These are phyloP conservation scores for Colletotrichum paranaense DNA, from an alignment of 2,329 filamentous ascomycete genomes.

Conservation along the genomic window DNA sequence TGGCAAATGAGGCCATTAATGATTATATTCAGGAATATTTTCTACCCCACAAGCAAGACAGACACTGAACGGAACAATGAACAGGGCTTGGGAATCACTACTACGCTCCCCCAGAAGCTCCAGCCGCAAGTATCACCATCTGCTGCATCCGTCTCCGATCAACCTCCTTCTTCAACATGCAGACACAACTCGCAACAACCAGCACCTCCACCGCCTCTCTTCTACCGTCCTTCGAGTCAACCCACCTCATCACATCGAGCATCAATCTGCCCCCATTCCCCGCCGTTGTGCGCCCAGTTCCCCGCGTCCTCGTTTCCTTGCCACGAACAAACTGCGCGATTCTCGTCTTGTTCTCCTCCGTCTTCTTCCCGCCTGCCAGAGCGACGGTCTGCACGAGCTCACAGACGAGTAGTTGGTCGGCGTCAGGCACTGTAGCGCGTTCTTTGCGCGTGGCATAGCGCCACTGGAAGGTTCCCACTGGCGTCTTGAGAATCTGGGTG, in stretches of 20 bases:
- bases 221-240: conserved; percentile 45
- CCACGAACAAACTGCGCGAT: conserved; percentile 59
- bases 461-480: conserved; percentile 66
- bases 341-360: conserved; percentile 36
- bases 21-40: not conserved
- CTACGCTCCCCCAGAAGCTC: conserved; percentile 35
- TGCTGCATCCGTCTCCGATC: conserved; percentile 67
- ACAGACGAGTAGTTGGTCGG: conserved; percentile 60
- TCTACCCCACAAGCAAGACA: not conserved
- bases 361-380: conserved; percentile 21
- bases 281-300: conserved; percentile 50
- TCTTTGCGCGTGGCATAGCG: conserved; percentile 61
- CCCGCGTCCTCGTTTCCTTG: conserved; percentile 50
- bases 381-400: conserved; percentile 55
- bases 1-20: not conserved
- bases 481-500: conserved; percentile 57
- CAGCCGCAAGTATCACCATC: conserved; percentile 55
- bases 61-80: not conserved
- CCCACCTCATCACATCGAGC: conserved; percentile 53
- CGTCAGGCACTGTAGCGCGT: conserved; percentile 52
- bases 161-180: conserved; percentile 75
- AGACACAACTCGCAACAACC: conserved; percentile 65
- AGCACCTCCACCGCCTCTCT: conserved; percentile 59
- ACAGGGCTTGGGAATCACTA: not conserved
- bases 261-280: conserved; percentile 63